Evolutionary conservation across 805 yeast species (phyloP).

Genomic region (Wickerhamomyces kurtzmanii): DNA sequence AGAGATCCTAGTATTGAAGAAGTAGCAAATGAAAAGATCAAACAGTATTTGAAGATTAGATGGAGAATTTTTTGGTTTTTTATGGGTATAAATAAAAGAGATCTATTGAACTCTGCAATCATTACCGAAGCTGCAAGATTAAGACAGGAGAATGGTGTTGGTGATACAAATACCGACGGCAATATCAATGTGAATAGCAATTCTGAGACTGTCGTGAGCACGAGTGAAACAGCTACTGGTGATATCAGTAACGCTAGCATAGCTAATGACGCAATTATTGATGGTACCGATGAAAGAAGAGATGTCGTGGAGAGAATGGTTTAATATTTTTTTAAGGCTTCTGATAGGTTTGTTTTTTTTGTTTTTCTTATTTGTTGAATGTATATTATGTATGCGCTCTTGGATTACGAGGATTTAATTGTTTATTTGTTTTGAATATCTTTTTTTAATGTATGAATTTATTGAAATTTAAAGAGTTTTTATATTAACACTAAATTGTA

Average conservation of each 20-base stretch:
- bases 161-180: background rate
- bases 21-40: slow-evolving; percentile 29
- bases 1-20: slow-evolving; percentile 35
- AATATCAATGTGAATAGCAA: slow-evolving; percentile 1
- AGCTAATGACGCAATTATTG: background rate
- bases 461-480: no score
- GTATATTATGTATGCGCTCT: no score
- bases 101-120: slow-evolving; percentile 44
- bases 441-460: no score
- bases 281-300: slow-evolving; percentile 2
- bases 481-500: no score
- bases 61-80: slow-evolving; percentile 37
- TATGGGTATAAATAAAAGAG: slow-evolving; percentile 42
- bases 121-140: slow-evolving; percentile 20
- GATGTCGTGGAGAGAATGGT: slow-evolving; percentile 7
- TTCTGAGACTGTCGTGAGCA: no score
- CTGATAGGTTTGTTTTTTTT: no score
- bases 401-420: no score
- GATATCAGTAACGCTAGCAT: background rate
- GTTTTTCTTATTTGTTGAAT: no score
- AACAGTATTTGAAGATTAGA: slow-evolving; percentile 19
- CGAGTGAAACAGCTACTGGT: background rate
- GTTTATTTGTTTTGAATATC: no score
- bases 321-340: slow-evolving; percentile 40
- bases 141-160: slow-evolving; percentile 7